Evolutionary conservation across 2,329 filamentous ascomycete genomes (phyloP), one percentile per base, ranked within the genome.

Genomic region (Hymenoscyphus repandus): DNA sequence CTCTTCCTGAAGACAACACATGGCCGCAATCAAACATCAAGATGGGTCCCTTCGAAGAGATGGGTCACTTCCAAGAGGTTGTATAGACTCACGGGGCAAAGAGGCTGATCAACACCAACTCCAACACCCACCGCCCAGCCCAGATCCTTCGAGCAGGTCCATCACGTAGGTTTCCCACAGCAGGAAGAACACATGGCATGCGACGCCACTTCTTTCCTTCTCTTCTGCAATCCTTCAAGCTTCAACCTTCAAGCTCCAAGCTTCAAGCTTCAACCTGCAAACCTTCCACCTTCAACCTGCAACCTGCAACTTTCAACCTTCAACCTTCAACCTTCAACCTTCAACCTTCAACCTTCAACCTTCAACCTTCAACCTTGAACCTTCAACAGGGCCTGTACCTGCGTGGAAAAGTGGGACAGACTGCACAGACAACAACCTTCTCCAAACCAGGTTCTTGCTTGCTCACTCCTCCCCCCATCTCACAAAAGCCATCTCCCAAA

Each of bases 1-100:
- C 37, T 47, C 22, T 33, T 47, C 36, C 34, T 38, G 33, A 41
- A 31, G 37, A 39, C 30, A 41, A 34, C 40, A 22, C 40, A 43
- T 43, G 5, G 22, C 22, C 22, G 4, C 7, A 27, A 27, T 27
- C 22, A 4, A 27, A 27, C 22, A 27, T 27, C 22, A 27, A 27
- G n/a, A n/a, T n/a, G n/a, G n/a, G n/a, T n/a, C n/a, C n/a, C n/a
- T n/a, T n/a, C n/a, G n/a, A n/a, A n/a, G n/a, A n/a, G n/a, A n/a
- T n/a, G n/a, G n/a, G n/a, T n/a, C n/a, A n/a, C n/a, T n/a, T n/a
- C n/a, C n/a, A n/a, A n/a, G n/a, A n/a, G n/a, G n/a, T n/a, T n/a
- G n/a, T n/a, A n/a, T n/a, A n/a, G n/a, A n/a, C n/a, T n/a, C n/a
- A n/a, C n/a, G n/a, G n/a, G n/a, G n/a, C n/a, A n/a, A n/a, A n/a